Conservation (phyloP, 345 rosid genomes). For the Luvunga scandens region DNA sequence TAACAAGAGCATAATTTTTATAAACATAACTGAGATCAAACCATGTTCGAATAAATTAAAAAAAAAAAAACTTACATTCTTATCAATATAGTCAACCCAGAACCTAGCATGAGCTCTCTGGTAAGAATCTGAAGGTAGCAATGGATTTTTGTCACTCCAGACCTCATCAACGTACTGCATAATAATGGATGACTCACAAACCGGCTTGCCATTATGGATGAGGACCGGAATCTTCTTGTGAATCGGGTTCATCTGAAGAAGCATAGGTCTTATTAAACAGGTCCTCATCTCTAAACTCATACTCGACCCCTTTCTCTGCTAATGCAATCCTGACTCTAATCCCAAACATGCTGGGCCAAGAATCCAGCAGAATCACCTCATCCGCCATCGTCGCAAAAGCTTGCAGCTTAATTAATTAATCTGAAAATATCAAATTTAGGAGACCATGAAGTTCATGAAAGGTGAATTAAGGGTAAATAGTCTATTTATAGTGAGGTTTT, state of each 20-base stretch:
- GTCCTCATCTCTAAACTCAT: constrained; percentile 11
- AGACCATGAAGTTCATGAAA: no score
- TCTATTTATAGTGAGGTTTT: no score
- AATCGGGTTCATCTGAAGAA: constrained; percentile 16
- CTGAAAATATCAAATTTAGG: no score
- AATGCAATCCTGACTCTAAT: constrained; percentile 15
- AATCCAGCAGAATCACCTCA: background rate
- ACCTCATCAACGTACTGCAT: constrained; percentile 17
- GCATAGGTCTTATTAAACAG: constrained; percentile 3
- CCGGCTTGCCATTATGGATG: constrained; percentile 11
- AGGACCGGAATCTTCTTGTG: constrained; percentile 8
- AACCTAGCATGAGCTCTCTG: constrained; percentile 12
- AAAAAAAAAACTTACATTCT: background rate
- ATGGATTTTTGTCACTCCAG: background rate
- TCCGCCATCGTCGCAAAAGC: background rate
- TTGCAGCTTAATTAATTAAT: no score
- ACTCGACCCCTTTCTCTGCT: constrained; percentile 13
- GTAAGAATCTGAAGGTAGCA: constrained; percentile 16
- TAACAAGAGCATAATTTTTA: no score
- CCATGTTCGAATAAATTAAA: background rate
- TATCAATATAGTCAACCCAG: constrained; percentile 17
- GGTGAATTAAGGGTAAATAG: no score
- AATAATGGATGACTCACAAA: constrained; percentile 13
- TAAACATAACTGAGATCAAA: no score
- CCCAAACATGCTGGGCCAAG: constrained; percentile 14